Percentiles rank a stretch among this genome's conserved stretches.
phyloP scores from a whole-genome alignment of 345 rosid genomes.

The Aquilaria yunnanensis region DNA sequence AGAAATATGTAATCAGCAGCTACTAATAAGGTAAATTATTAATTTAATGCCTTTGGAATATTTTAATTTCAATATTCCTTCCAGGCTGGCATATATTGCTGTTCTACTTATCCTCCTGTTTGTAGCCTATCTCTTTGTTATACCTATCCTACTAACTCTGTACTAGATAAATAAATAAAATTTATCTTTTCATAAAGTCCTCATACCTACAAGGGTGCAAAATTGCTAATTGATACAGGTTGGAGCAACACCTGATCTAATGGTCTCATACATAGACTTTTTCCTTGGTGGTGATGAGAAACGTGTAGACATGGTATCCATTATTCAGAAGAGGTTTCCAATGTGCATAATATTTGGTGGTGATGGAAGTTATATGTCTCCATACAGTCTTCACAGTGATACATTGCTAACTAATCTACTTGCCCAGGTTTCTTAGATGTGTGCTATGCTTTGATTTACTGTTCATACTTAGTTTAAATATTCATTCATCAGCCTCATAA shows the following conservation, averaged over 20 bases:
- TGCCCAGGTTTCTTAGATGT: constrained; percentile 66
- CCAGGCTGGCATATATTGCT: too few species aligned
- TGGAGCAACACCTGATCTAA: constrained; percentile 92
- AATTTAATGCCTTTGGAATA: too few species aligned
- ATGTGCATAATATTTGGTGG: constrained; percentile 98
- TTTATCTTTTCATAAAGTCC: too few species aligned
- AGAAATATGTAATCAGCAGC: too few species aligned
- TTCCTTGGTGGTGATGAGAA: constrained; percentile 99
- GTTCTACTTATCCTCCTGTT: too few species aligned
- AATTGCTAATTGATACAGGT: constrained; percentile 50
- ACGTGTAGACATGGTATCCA: constrained; percentile 85
- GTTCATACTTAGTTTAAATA: constrained; percentile 7
- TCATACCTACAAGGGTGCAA: constrained; percentile 3
- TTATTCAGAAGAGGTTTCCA: constrained; percentile 84
- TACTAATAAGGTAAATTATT: too few species aligned
- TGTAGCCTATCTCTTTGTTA: too few species aligned
- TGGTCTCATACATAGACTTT: constrained; percentile 92
- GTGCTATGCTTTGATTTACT: not conserved
- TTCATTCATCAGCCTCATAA: constrained; percentile 7
- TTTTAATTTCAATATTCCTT: too few species aligned
- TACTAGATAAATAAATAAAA: too few species aligned
- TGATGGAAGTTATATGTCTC: constrained; percentile 97
- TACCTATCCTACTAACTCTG: too few species aligned
- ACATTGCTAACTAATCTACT: constrained; percentile 75
- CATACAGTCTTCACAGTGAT: constrained; percentile 80